Base-by-base conservation (phyloP, 495 filamentous ascomycete genomes). In the Ascodesmis nigricans region DNA sequence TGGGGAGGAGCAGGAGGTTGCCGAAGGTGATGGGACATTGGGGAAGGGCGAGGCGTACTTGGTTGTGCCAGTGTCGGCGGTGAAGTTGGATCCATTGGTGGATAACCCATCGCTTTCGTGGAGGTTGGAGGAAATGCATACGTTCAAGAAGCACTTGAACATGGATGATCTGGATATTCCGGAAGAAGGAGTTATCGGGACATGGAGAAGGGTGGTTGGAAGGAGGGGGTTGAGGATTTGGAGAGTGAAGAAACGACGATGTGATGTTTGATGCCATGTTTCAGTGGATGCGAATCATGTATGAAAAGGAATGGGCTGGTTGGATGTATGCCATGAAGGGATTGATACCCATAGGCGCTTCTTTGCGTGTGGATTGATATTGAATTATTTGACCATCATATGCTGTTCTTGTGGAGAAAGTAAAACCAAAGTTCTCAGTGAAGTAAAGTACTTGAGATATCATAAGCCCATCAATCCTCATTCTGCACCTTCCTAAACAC, bases 81-180 rank as follows among this genome's bases (percentile, higher is more conserved):
- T 65, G 1, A 78, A 73, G 55, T 56, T 91, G 16, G 78, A 82
- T 42, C 58, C 57, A 3, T 74, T 46, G 16, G 22, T 28, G 4
- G 29, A 21, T 64, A 60, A 58, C 9, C 24, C 18, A 3, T 39
- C 29, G n/a, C 29, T 44, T 7, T 36, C 45, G 5, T 43, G 77
- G 20, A 45, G 56, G 40, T 73, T 70, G 43, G 61, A 64, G 45
- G 66, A 66, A 52, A 56, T 83, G 1, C 91, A 80, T 80, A 62
- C 60, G 14, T 68, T 79, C 38, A 58, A 50, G 21, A 62, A 64
- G 29, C 87, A 97, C 55, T 48, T 95, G 16, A 91, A 82, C 43
- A 59, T 95, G 29, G 87, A 97, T 57, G 87, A 95, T 60, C 49
- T 97, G 42, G 83, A 95, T 55, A 78, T 90, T 50, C 79, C 54